Conservation (phyloP, 345 rosid species). For the Ceriops decandra region DNA sequence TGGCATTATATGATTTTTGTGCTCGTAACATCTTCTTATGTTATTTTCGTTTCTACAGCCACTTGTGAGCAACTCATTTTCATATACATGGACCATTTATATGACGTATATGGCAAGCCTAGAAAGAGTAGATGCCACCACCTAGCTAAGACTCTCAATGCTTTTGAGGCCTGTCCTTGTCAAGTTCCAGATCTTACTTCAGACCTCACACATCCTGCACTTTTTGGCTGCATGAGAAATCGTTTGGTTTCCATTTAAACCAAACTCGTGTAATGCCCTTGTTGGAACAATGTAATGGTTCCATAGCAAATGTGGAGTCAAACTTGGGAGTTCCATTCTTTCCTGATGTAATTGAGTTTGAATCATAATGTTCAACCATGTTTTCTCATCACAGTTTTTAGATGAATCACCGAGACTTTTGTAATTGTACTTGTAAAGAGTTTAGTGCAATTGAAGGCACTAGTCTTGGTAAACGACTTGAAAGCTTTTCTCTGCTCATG, state of each 20-base stretch:
- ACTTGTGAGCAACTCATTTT: constrained; percentile 83
- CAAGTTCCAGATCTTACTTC: neutral
- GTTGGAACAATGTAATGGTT: neutral
- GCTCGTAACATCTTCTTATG: neutral
- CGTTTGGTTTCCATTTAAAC: neutral
- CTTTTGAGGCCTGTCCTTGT: neutral
- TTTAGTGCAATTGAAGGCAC: constrained; percentile 1
- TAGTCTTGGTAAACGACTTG: neutral
- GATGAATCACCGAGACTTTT: neutral
- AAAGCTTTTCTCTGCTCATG: neutral
- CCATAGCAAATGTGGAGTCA: neutral
- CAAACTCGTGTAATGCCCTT: neutral
- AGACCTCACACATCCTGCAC: neutral
- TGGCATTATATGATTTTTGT: neutral
- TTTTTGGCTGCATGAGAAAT: neutral
- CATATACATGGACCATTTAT: constrained; percentile 86
- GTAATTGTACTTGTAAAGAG: constrained; percentile 1
- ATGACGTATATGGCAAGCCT: constrained; percentile 83
- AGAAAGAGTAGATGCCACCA: constrained; percentile 41
- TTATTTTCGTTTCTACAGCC: constrained; percentile 49
- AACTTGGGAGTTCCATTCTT: neutral
- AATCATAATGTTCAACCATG: neutral
- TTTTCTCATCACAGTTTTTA: neutral
- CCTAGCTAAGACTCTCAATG: constrained; percentile 1
- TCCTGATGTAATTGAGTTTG: neutral